Base-by-base conservation (phyloP, 768 basidiomycete species). In the Boletellus ananiceps region DNA sequence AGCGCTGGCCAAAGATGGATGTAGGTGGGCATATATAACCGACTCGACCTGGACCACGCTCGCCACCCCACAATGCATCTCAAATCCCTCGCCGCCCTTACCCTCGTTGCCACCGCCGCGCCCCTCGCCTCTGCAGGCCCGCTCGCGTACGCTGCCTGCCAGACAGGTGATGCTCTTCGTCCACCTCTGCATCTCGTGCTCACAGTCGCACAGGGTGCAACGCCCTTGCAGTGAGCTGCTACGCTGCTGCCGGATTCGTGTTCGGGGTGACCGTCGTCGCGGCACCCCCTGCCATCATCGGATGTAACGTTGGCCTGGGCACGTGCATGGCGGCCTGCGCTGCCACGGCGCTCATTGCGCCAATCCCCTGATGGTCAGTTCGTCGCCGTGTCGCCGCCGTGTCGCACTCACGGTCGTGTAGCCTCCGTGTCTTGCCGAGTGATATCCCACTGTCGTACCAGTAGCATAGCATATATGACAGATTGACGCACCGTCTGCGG, bases 301-400 rank as follows among this genome's bases (percentile, higher is more conserved):
- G 15, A 1, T 66, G 66, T 8, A 66, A 66, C 3, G 40, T 29
- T 3, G 62, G 1, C 7, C 35, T 65, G 0, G 66, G 65, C 2
- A 43, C 47, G 0, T 66, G 64, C 34, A 67, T 63, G 64, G 57
- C 44, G 0, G 44, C 61, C 2, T 66, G 64, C 11, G 65, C 62
- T 1, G 15, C n/a, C 6, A 32, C 34, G 0, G 58, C 58, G 1
- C 54, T 64, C 29, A 0, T 64, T 23, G 53, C 60, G 2, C 67
- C 64, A 4, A 60, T 25, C n/a, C 64, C 55, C 13, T 68, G 48
- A 65, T 15, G 3, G 44, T 46, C 18, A 44, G 33, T 19, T 25
- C 21, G 6, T 9, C 2, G 34, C 13, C 12, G 21, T 19, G 8
- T 42, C 15, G 16, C 18, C 16, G 8, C 23, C 8, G 7, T 15